Base-by-base conservation (phyloP, 2,329 filamentous ascomycete genomes). In the Aspergillus arachidicola region DNA sequence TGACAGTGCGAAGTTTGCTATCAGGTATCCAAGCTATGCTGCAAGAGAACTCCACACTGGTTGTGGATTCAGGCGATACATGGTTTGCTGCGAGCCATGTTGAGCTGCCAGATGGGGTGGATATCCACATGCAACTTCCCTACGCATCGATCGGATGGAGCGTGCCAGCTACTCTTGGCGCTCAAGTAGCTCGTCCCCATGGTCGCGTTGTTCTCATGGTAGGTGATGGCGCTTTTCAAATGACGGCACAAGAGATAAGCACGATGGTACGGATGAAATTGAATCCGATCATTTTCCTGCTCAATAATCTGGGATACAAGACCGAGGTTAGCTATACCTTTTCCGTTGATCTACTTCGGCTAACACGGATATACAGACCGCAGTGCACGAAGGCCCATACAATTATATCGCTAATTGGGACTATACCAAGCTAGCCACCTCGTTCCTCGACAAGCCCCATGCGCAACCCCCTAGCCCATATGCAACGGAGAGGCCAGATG, bases 231-330 rank as follows among this genome's bases (percentile, higher is more conserved):
- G 91, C 88, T 51, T 89, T 96, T 79, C 92, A 96, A 76, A 83
- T 96, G 62, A 94, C 92, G 0, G 90, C 85, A 0, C 93, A 96
- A 75, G 93, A 94, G 78, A 76, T 96, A 66, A 90, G 87, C 74
- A 95, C 92, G 4, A 94, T 96, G 84, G 87, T 96, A 65, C 85
- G 88, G n/a, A 87, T 90, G 59, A 82, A 83, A 19, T 80, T 94
- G 53, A 87, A 89, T 64, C 85, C 90, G n/a, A 93, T 92, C 72
- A 88, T 95, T 65, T 93, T 95, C 75, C 81, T 94, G 63, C 89
- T 95, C 67, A 91, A 90, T 83, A 94, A 94, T 76, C 86, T 92
- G 30, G 92, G 92, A 5, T 96, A 91, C 79, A 94, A 91, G 7
- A 93, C 94, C 73, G 92, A 96, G 80, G 61, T 59, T 32, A 43